A percentile compares a stretch with the other conserved stretches of the same genome.
Conservation (phyloP, 1,139 yeast genomes). For the Lodderomyces parapsilosis region DNA sequence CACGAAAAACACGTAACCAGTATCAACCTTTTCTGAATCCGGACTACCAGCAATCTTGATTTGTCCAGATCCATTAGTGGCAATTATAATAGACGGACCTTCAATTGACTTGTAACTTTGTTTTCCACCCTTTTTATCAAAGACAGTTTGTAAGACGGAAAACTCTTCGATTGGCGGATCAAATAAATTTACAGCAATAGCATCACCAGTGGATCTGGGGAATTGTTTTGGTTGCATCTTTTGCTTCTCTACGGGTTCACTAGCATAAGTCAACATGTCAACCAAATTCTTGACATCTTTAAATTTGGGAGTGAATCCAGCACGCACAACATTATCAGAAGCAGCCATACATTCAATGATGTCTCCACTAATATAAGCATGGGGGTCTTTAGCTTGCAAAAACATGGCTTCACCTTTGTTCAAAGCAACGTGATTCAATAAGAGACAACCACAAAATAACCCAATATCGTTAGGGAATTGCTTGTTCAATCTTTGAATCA, state of each 20-base stretch:
- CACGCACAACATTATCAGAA: conserved; percentile 94
- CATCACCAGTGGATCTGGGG: conserved; percentile 65
- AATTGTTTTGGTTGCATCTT: conserved; percentile 75
- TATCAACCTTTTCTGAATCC: conserved; percentile 32
- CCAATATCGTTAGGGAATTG: conserved; percentile 96
- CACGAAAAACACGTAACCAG: conserved; percentile 82
- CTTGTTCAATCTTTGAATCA: conserved; percentile 71
- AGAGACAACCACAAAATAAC: conserved; percentile 88
- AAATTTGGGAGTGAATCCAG: conserved; percentile 98
- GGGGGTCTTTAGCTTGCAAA: conserved; percentile 95
- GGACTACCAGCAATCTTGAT: conserved; percentile 44
- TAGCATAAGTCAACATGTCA: conserved; percentile 84
- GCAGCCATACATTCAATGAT: conserved; percentile 99
- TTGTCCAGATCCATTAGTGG: conserved; percentile 77
- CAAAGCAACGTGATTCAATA: conserved; percentile 83
- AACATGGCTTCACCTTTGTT: conserved; percentile 96
- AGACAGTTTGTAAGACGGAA: conserved; percentile 76
- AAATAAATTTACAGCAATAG: conserved; percentile 60
- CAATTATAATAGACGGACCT: conserved; percentile 88
- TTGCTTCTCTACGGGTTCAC: conserved; percentile 88
- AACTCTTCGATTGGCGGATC: conserved; percentile 98
- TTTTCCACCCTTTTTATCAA: conserved; percentile 45
- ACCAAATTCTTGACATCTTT: conserved; percentile 91
- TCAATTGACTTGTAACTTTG: conserved; percentile 55
- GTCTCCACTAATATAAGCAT: conserved; percentile 95